Percentiles rank a stretch among this genome's conserved stretches.
These are phyloP conservation scores for Knoxia roxburghii DNA, from an alignment of 257 asterid species.

Conservation along the genomic window DNA sequence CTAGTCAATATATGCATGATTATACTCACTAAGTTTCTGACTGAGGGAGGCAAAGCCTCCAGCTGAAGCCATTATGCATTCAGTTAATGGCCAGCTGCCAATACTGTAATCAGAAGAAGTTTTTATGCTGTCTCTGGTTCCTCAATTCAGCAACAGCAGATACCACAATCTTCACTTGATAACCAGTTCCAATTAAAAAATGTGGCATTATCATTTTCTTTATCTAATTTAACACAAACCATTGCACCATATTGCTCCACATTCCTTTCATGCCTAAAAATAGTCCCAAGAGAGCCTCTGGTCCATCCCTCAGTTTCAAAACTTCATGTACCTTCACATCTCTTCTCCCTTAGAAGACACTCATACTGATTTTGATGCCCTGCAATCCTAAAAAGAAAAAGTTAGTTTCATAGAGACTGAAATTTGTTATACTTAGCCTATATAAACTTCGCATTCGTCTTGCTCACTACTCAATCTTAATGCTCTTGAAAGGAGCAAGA, in stretches of 20 bases:
- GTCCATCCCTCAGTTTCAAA: constrained; percentile 5
- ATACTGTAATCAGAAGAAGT: background rate
- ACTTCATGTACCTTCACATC: constrained; percentile 3
- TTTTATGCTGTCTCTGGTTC: too few species aligned
- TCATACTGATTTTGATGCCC: background rate
- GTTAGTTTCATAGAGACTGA: background rate
- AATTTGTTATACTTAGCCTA: constrained; percentile 12
- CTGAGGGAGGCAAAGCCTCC: background rate
- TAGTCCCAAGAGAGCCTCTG: background rate
- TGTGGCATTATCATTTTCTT: background rate
- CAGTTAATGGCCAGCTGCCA: background rate
- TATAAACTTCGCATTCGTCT: constrained; percentile 15
- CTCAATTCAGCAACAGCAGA: too few species aligned
- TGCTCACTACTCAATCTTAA: background rate
- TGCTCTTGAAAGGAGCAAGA: constrained; percentile 9
- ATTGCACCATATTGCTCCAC: background rate
- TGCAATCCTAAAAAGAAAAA: background rate
- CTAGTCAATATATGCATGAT: background rate
- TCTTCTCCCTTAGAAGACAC: background rate
- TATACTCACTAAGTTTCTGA: background rate
- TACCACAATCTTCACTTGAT: too few species aligned
- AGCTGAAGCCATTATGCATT: background rate
- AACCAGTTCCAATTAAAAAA: background rate
- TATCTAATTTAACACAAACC: background rate
- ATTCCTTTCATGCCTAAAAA: background rate